Base-by-base conservation (phyloP, 2,329 filamentous ascomycete genomes). In the Mycosphaerella arachidis region DNA sequence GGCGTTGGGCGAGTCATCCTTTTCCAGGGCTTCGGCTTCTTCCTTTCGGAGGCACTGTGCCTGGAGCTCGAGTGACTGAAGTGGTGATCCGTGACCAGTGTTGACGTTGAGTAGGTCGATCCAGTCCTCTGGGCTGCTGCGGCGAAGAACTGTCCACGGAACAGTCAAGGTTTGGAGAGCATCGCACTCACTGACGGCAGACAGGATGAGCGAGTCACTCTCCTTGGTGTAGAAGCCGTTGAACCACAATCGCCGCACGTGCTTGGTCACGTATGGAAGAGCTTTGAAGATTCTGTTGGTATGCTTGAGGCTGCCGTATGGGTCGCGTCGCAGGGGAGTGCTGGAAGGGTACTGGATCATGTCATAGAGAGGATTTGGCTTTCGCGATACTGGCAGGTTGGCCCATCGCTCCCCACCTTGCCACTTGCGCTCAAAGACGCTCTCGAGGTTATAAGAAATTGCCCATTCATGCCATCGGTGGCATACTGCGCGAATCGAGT, bases 171-270 rank as follows among this genome's bases (percentile, higher is more conserved):
- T 77, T 9, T 76, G 75, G 16, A 83, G 71, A 60, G 78, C 77
- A 43, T 67, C 70, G 70, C 80, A 83, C 65, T 75, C 76, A 58
- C 74, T 73, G 35, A 83, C 72, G 51, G 79, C 77, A 16, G 76
- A 73, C 59, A 82, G 79, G 55, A 83, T 78, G 61, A 80, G 73
- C 31, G 74, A 73, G 66, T 81, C 79, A 4, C 80, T 82, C 63
- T 82, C 76, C 51, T 77, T 74, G 6, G 76, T 77, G 70, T 82
- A 79, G 69, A 82, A 82, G 53, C 81, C 81, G 59, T 82, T 78
- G 69, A 83, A 82, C 79, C 80, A 83, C 66, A 83, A 74, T 50
- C 80, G 78, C 57, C 76, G 78, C 57, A 83, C 80, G 66, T 81
- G 76, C 24, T 73, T 71, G 3, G 80, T 80, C 9, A 82, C 72